A percentile compares a stretch with the other conserved stretches of the same genome.
Conservation (phyloP, 225 moss, liverwort and hornwort species). For the Asterella californica region DNA sequence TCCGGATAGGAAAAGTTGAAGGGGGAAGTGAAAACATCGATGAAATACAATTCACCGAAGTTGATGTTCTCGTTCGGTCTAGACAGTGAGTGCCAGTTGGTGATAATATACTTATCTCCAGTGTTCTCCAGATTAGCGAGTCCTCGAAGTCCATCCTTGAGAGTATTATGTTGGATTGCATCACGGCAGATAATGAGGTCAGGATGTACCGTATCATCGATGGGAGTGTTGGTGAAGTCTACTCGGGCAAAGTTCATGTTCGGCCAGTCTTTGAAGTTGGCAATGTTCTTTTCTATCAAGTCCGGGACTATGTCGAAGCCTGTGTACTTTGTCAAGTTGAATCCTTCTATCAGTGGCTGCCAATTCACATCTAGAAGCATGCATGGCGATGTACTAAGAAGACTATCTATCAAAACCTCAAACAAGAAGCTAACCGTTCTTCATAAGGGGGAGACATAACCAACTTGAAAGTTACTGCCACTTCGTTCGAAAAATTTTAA, state of each 20-base stretch:
- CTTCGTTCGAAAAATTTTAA: no score
- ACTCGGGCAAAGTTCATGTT: slow-evolving; percentile 46
- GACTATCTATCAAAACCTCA: no score
- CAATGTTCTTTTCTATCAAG: slow-evolving; percentile 43
- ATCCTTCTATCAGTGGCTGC: slow-evolving; percentile 62
- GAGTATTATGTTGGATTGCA: slow-evolving; percentile 50
- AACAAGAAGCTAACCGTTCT: no score
- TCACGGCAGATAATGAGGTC: slow-evolving; percentile 66
- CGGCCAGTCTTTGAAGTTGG: slow-evolving; percentile 30
- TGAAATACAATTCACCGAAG: slow-evolving; percentile 47
- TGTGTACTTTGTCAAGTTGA: slow-evolving; percentile 47
- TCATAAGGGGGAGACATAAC: no score
- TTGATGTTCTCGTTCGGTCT: slow-evolving; percentile 39
- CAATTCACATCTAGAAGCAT: slow-evolving; percentile 54
- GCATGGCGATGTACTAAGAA: not conserved
- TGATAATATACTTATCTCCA: slow-evolving; percentile 51
- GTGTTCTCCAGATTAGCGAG: slow-evolving; percentile 52
- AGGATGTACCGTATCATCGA: slow-evolving; percentile 31
- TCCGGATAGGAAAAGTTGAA: slow-evolving; percentile 69
- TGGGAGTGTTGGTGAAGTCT: slow-evolving; percentile 58
- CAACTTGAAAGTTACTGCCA: no score
- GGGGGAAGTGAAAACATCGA: slow-evolving; percentile 56
- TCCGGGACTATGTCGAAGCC: slow-evolving; percentile 51
- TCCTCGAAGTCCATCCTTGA: slow-evolving; percentile 59
- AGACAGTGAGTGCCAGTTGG: slow-evolving; percentile 62